These are phyloP conservation scores for Globisporangium echinulatum DNA, from an alignment of 352 stramenopile genomes.

Conservation along the genomic window DNA sequence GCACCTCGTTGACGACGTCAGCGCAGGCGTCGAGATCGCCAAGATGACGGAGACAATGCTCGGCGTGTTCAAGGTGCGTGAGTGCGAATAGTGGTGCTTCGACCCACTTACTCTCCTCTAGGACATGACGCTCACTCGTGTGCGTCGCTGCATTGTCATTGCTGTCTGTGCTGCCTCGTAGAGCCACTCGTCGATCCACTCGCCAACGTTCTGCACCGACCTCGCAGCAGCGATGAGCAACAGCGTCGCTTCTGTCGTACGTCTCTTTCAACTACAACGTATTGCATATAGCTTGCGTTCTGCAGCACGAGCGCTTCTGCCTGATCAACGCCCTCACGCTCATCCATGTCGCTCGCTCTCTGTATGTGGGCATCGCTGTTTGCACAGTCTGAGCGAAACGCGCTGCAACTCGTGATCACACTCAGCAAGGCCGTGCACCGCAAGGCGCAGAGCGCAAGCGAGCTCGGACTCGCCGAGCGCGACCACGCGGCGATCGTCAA, in stretches of 20 bases:
- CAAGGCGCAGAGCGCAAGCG: conserved; percentile 27
- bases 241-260: conserved; percentile 13
- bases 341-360: background rate
- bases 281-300: too few relatives aligned
- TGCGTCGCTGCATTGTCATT: background rate
- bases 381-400: conserved; percentile 59
- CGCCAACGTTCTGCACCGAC: conserved; percentile 50
- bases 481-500: conserved; percentile 60
- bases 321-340: background rate
- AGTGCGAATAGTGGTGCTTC: background rate
- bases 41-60: conserved; percentile 60
- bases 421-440: conserved; percentile 68
- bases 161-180: conserved; percentile 10
- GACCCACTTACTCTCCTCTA: too few relatives aligned
- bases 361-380: background rate
- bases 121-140: background rate
- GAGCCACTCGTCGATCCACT: conserved; percentile 76
- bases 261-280: background rate
- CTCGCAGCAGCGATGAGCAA: conserved; percentile 31
- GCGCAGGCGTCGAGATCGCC: conserved; percentile 55
- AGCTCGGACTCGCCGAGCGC: conserved; percentile 24
- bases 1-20: conserved; percentile 55
- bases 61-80: conserved; percentile 65
- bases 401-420: conserved; percentile 67
- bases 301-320: background rate